Evolutionary conservation across 208 protist genomes (phyloP).

Genomic region (Chromosphaera perkinsii): DNA sequence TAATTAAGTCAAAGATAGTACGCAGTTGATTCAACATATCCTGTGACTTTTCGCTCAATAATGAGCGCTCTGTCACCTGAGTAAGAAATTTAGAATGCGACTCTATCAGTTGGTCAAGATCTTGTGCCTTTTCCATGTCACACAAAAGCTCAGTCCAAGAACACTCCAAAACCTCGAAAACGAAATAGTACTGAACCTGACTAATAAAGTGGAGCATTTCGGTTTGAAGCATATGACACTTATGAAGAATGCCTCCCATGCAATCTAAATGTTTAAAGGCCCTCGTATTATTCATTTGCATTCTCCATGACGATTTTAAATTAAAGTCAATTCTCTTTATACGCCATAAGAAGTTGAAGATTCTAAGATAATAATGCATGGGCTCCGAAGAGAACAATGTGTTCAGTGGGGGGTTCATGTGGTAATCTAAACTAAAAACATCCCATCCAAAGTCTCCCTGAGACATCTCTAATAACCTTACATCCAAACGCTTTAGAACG

Average conservation of each 20-base stretch:
- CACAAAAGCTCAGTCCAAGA: conserved; percentile 41
- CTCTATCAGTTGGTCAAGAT: conserved; percentile 49
- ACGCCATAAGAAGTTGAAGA: conserved; percentile 60
- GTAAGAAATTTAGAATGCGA: no score
- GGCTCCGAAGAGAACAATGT: conserved; percentile 48
- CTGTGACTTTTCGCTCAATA: no score
- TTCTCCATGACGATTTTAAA: conserved; percentile 35
- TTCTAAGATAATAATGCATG: conserved; percentile 27
- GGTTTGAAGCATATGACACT: conserved; percentile 36
- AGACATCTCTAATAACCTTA: conserved; percentile 39
- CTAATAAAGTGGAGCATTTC: conserved; percentile 60
- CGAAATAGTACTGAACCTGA: conserved; percentile 69
- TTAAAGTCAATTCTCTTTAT: conserved; percentile 53
- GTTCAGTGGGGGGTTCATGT: conserved; percentile 50
- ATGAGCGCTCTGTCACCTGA: no score
- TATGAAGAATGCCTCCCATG: conserved; percentile 24
- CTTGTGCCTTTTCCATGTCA: conserved; percentile 13
- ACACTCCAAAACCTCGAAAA: conserved; percentile 61
- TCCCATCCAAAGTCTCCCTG: conserved; percentile 45
- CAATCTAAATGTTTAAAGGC: neutral
- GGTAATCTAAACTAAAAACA: conserved; percentile 67
- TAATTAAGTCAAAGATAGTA: no score
- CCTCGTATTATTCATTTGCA: neutral
- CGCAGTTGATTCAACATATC: no score
- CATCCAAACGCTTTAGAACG: conserved; percentile 56